These are phyloP conservation scores for Spizellomyces sp. DNA, from an alignment of 192 early-diverging fungal species.

Conservation along the genomic window DNA sequence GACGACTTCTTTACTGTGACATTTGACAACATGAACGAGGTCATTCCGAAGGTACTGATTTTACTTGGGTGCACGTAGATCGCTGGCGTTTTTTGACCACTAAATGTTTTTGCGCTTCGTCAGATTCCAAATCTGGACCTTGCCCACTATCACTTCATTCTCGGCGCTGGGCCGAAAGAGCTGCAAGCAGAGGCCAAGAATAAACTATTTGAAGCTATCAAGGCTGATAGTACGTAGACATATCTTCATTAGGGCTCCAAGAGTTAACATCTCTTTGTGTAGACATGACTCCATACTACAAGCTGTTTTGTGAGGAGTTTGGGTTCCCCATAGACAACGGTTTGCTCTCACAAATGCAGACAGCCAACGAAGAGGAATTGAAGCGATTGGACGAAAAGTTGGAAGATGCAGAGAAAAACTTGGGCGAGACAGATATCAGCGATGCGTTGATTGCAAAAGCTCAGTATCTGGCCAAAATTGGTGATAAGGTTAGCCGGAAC, in stretches of 20 bases:
- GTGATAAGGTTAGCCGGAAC: conserved; percentile 73
- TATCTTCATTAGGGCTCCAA: no score
- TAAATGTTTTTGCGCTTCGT: neutral
- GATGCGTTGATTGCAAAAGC: conserved; percentile 89
- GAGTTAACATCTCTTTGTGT: neutral
- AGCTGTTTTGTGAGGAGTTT: conserved; percentile 64
- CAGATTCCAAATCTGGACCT: conserved; percentile 88
- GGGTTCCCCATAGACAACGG: conserved; percentile 57
- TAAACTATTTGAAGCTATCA: conserved; percentile 72
- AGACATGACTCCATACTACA: conserved; percentile 91
- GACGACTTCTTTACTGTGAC: no score
- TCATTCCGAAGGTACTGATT: conserved; percentile 24
- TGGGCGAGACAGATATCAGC: conserved; percentile 89
- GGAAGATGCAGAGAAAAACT: conserved; percentile 87
- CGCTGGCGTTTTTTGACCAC: neutral
- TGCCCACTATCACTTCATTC: conserved; percentile 80
- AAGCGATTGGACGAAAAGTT: conserved; percentile 80
- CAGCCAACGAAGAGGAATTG: conserved; percentile 77
- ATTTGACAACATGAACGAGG: conserved; percentile 20
- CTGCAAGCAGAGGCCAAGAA: conserved; percentile 68
- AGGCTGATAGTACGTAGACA: conserved; percentile 75
- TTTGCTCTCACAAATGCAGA: conserved; percentile 55
- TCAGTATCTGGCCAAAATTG: conserved; percentile 88
- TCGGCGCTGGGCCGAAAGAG: conserved; percentile 72
- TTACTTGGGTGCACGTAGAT: neutral